Base-by-base conservation (phyloP, 306 rosid species). In the Trifolium dubium region DNA sequence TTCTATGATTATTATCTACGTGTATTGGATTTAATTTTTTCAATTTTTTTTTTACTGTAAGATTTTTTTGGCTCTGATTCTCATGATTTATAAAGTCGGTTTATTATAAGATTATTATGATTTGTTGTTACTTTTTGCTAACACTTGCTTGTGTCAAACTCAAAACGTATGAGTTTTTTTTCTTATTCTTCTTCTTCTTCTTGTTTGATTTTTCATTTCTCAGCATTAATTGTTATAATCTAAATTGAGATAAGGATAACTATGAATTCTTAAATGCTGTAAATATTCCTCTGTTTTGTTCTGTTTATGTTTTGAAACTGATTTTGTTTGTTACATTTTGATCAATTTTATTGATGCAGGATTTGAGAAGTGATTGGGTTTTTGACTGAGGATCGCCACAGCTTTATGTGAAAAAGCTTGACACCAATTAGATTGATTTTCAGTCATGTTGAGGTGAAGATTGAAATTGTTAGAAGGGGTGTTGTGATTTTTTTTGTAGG, bases 261-360 rank as follows among this genome's bases (percentile, higher is more conserved):
- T 13, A 3, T 32, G 34, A 3, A n/a, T 68, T 69, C 61, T 64
- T 31, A 18, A 56, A 29, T 44, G 71, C 49, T 70, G 40, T 15
- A 3, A 68, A 28, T 29, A 29, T 65, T 65, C 9, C 30, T 46
- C 30, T 64, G 10, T 37, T 75, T 70, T 72, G 30, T 67, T 66
- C 67, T 78, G 47, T 69, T 67, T 41, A 11, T 28, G 2, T 17
- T 49, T 1, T 49, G 55, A n/a, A 37, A 29, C 58, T 82, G 14
- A 74, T 75, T 64, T 72, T 72, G 72, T 70, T 66, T 15, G 60
- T 56, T 28, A 28, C 41, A 3, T 69, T 23, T 23, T 67, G 49
- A 73, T 65, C 43, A 61, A 43, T 69, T 69, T 56, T 6, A 2
- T 28, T 76, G 84, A 74, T 81, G 73, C 96, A 90, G 98, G 92